Percentiles rank a stretch among this genome's conserved stretches.
These are phyloP conservation scores for Ophiosphaerella korrae DNA, from an alignment of 2,329 filamentous ascomycete genomes.

Conservation along the genomic window DNA sequence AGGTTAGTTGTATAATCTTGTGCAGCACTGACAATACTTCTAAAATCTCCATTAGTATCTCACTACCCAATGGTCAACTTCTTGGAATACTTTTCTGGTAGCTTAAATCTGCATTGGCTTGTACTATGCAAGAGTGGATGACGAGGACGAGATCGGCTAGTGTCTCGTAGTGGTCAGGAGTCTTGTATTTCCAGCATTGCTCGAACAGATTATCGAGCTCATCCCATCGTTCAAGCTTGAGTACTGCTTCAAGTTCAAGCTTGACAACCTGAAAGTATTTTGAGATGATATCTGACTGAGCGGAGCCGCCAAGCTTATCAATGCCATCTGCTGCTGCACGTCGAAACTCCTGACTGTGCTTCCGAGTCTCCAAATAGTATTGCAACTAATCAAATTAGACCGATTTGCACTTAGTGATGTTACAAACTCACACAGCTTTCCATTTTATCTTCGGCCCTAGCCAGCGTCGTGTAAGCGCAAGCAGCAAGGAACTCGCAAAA, in stretches of 20 bases:
- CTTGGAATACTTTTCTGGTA: conserved; percentile 38
- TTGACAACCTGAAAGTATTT: conserved; percentile 72
- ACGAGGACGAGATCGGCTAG: conserved; percentile 55
- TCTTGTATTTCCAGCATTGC: conserved; percentile 45
- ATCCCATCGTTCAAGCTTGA: conserved; percentile 71
- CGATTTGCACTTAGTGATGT: conserved; percentile 12
- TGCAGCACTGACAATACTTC: conserved; percentile 54
- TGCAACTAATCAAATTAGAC: conserved; percentile 57
- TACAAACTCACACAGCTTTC: conserved; percentile 45
- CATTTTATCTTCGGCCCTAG: conserved; percentile 51
- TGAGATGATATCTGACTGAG: conserved; percentile 58
- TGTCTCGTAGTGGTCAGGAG: conserved; percentile 50
- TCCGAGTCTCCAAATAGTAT: conserved; percentile 65
- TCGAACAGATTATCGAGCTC: conserved; percentile 66
- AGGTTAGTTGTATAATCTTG: conserved; percentile 72
- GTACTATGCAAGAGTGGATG: conserved; percentile 46
- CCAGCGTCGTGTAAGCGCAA: conserved; percentile 54
- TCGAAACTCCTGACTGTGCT: conserved; percentile 66
- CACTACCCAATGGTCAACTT: neutral
- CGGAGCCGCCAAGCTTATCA: conserved; percentile 50
- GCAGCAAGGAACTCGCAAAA: conserved; percentile 72
- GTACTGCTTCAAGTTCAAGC: conserved; percentile 79
- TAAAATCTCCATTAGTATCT: conserved; percentile 16
- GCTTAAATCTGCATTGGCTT: conserved; percentile 30
- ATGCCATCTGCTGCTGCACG: conserved; percentile 46